Percentiles rank a stretch among this genome's conserved stretches.
Conservation (phyloP, 2,329 filamentous ascomycete species). For the Fusarium sp. region DNA sequence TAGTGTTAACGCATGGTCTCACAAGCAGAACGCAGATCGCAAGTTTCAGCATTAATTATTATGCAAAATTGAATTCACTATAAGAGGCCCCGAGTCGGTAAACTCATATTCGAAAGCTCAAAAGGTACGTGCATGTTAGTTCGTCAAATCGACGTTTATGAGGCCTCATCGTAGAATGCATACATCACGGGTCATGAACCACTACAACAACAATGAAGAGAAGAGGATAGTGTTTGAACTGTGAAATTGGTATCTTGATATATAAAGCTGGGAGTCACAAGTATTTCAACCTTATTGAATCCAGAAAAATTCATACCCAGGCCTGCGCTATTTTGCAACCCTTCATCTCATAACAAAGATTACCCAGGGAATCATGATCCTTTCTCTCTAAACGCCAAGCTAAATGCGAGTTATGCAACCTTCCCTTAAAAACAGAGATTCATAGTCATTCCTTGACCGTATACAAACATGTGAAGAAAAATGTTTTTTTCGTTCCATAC, state of each 20-base stretch:
- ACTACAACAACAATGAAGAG: neutral
- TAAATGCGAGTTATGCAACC: conserved; percentile 36
- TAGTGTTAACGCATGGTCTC: neutral
- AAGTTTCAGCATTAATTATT: neutral
- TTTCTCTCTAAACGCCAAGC: conserved; percentile 40
- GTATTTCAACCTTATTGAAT: neutral
- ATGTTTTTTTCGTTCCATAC: conserved; percentile 7
- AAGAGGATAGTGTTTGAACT: neutral
- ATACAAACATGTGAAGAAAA: neutral
- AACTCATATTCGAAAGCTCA: neutral
- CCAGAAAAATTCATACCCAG: conserved; percentile 3
- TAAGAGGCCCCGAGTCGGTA: neutral
- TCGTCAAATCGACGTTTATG: neutral
- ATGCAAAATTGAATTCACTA: neutral
- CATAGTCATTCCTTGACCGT: neutral
- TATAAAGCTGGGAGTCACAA: neutral
- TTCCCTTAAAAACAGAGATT: conserved; percentile 12
- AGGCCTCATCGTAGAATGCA: neutral
- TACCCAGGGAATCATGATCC: conserved; percentile 31
- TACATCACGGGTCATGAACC: too few species aligned
- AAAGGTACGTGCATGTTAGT: neutral
- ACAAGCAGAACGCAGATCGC: neutral
- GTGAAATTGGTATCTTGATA: conserved; percentile 30
- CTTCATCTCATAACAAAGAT: conserved; percentile 6
- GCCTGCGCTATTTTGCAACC: conserved; percentile 7